Base-by-base conservation (phyloP, 179 eudicot species). In the Silene vulgaris region DNA sequence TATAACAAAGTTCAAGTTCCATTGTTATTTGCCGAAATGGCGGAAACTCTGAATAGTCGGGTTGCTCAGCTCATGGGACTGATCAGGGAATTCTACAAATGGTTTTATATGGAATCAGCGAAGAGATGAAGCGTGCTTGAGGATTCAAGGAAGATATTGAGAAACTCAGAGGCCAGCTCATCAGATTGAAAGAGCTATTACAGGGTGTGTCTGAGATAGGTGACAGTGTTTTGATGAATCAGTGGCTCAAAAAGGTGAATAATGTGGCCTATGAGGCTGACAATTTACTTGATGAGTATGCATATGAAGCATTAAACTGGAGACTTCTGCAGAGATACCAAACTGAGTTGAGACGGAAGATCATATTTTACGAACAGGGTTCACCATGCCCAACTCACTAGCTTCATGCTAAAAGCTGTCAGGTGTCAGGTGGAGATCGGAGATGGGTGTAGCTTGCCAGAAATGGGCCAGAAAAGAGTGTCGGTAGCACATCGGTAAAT, bases 201-300 rank as follows among this genome's bases (percentile, higher is more conserved):
- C 32, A 66, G 4, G 65, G 52, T 54, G 28, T 61, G 9, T 0
- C n/a, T 11, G 43, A 13, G 11, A 0, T 1, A 3, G 21, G 30
- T 56, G 37, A 69, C 76, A 74, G 21, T 21, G 5, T 19, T 4
- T 8, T 57, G 30, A 7, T 65, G 65, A 32, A 17, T 69, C 20
- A 26, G 20, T 80, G 83, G 83, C 64, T 80, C 19, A 65, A 50
- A 7, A 20, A 59, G 56, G 80, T 76, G 4, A 61, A 72, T 48
- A 9, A 66, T 6, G 71, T 56, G 4, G 74, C 77, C 50, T 72
- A 72, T 11, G 40, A 43, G 30, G 83, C 59, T 1, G 77, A 76
- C 12, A 73, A 80, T 35, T 65, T 80, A 37, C 74, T 80, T n/a
- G 80, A 76, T 26, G 80, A 72, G 9, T 21, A 59, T 14, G 45